phyloP scores from a whole-genome alignment of 257 asterid species.

The Henckelia pumila region DNA sequence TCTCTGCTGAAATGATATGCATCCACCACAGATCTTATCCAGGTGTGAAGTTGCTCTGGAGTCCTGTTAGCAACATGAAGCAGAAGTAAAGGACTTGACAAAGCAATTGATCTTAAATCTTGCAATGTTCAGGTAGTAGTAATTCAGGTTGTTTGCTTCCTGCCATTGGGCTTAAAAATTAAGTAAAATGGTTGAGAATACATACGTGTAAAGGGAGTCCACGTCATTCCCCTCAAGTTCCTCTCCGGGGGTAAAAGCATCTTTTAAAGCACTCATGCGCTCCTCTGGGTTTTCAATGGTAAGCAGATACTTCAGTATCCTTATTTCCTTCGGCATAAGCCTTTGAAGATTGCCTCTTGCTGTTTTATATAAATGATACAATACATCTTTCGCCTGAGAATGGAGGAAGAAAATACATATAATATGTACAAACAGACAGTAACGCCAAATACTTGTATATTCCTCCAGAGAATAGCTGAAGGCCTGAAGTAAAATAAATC shows the following conservation, averaged over 20 bases:
- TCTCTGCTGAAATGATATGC: slow-evolving; percentile 80
- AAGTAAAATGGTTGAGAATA: slow-evolving; percentile 11
- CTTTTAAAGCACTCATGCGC: slow-evolving; percentile 60
- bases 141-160: not conserved
- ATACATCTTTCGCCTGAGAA: slow-evolving; percentile 69
- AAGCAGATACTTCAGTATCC: slow-evolving; percentile 81
- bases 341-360: slow-evolving; percentile 83
- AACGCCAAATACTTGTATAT: not conserved
- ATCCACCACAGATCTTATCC: slow-evolving; percentile 63
- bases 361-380: slow-evolving; percentile 70
- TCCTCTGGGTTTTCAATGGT: slow-evolving; percentile 85
- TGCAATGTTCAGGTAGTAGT: not conserved
- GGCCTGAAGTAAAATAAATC: not conserved
- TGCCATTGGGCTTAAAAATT: not conserved
- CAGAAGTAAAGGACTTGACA: not conserved
- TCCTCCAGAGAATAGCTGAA: slow-evolving; percentile 3
- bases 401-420: not conserved
- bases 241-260: slow-evolving; percentile 93
- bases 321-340: slow-evolving; percentile 84
- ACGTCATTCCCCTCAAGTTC: slow-evolving; percentile 72
- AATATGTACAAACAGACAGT: not conserved
- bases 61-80: slow-evolving; percentile 49
- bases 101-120: not conserved
- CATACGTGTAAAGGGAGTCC: slow-evolving; percentile 81
- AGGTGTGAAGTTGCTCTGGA: slow-evolving; percentile 62